Evolutionary conservation across 2,329 filamentous ascomycete species (phyloP).

Genomic region (Drechslera avenae): DNA sequence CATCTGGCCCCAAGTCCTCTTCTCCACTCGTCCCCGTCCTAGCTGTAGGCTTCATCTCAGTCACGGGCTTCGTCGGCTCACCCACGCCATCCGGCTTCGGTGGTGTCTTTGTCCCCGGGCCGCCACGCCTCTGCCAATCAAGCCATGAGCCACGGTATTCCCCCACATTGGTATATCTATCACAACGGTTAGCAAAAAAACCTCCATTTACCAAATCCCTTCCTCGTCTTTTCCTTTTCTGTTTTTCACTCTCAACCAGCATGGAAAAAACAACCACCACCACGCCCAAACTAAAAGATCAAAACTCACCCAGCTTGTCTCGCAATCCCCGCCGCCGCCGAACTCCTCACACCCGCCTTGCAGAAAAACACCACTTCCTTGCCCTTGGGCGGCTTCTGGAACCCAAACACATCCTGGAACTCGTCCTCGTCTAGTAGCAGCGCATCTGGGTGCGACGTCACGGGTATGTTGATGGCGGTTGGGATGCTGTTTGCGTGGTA

Average conservation of each 20-base stretch:
- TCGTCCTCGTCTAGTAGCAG: constrained; percentile 77
- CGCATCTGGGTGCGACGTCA: constrained; percentile 76
- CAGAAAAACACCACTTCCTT: constrained; percentile 76
- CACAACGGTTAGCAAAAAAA: too few species aligned
- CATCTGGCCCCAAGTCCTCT: constrained; percentile 19
- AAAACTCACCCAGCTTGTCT: constrained; percentile 71
- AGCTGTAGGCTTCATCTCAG: constrained; percentile 19
- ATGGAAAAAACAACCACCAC: too few species aligned
- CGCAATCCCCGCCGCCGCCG: constrained; percentile 77
- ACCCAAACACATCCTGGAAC: constrained; percentile 83
- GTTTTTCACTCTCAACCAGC: too few species aligned
- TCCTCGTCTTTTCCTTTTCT: too few species aligned
- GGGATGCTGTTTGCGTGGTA: constrained; percentile 72
- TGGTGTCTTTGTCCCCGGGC: constrained; percentile 50
- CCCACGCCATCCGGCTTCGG: constrained; percentile 23
- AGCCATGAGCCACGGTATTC: constrained; percentile 79
- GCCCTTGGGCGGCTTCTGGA: constrained; percentile 46
- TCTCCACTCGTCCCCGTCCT: constrained; percentile 22
- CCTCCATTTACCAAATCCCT: too few species aligned
- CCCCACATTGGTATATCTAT: constrained; percentile 66
- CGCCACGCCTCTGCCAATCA: constrained; percentile 80
- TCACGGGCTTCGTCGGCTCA: constrained; percentile 20
- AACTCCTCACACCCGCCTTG: constrained; percentile 84
- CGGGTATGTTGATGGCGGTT: constrained; percentile 78
- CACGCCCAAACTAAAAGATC: background rate